These are phyloP conservation scores for Carex littledalei DNA, from an alignment of 176 grass and related monocot genomes.

Conservation along the genomic window DNA sequence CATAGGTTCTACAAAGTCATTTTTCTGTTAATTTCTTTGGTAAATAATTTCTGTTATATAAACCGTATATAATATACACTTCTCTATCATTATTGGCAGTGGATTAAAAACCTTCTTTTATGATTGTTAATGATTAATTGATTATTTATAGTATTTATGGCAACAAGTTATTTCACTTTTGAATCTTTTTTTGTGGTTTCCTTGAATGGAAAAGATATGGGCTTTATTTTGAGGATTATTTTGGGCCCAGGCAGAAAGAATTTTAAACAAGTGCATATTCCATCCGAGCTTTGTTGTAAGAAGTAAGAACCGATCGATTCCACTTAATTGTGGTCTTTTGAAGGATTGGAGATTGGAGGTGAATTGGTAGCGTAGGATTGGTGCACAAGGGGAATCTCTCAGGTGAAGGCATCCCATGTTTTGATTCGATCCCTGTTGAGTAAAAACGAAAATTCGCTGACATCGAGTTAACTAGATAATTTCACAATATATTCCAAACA, in stretches of 20 bases:
- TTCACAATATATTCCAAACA: too few relatives aligned
- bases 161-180: neutral
- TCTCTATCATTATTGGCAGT: neutral
- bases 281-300: too few relatives aligned
- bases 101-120: too few relatives aligned
- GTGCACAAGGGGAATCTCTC: neutral
- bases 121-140: neutral
- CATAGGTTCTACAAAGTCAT: too few relatives aligned
- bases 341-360: too few relatives aligned
- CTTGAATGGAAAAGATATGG: neutral
- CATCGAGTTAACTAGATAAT: too few relatives aligned
- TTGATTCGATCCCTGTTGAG: neutral
- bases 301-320: too few relatives aligned
- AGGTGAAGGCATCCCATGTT: neutral
- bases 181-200: neutral
- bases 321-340: too few relatives aligned
- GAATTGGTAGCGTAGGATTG: too few relatives aligned
- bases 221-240: neutral
- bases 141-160: neutral
- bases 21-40: neutral
- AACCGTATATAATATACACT: neutral
- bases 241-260: neutral
- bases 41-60: neutral
- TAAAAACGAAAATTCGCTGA: too few relatives aligned
- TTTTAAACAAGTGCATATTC: too few relatives aligned